Base-by-base conservation (phyloP, 257 asterid genomes). In the Linaria vulgaris region DNA sequence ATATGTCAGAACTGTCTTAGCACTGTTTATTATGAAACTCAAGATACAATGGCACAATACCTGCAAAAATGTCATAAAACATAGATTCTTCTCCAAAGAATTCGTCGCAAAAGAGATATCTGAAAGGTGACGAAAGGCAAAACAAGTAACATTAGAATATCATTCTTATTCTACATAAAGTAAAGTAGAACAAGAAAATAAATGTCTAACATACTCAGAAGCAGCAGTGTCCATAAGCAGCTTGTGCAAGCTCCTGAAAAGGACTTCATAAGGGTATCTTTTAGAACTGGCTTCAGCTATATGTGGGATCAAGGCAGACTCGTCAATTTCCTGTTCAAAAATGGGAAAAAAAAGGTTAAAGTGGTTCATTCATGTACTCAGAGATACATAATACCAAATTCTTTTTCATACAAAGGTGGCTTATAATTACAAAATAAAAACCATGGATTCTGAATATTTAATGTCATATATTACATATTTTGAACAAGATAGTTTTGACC, bases 161-260 rank as follows among this genome's bases (percentile, higher is more conserved):
- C 24, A 15, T 22, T 34, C 16, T 37, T 48, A 45, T 43, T 55
- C 30, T 20, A 20, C n/a, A 56, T 41, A 50, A 55, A 34, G 49
- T 61, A 34, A 58, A 46, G 22, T 39, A 41, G 30, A 57, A 48
- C 27, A 64, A 37, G 43, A 43, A 69, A 63, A 41, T 56, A 48
- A 70, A 52, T 56, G 45, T 63, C 59, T 66, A 20, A 63, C 69
- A 54, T 90, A 94, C 99, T 94, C 97, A 17, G 97, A 94, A 74
- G 99, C 85, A 80, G 99, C 97, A 64, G 97, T 87, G 77, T 94
- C 99, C 96, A 90, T 80, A 58, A 94, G 97, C 81, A 94, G 84
- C 85, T 94, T 90, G 76, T 94, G 97, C 85, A 94, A 78, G 83
- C 99, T 94, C 85, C 99, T 90, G 85, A 94, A 94, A 67, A 94